Evolutionary conservation across 176 grass and related monocot species (phyloP), one percentile per base, ranked within the genome.

Genomic region (Triticum monococcum): DNA sequence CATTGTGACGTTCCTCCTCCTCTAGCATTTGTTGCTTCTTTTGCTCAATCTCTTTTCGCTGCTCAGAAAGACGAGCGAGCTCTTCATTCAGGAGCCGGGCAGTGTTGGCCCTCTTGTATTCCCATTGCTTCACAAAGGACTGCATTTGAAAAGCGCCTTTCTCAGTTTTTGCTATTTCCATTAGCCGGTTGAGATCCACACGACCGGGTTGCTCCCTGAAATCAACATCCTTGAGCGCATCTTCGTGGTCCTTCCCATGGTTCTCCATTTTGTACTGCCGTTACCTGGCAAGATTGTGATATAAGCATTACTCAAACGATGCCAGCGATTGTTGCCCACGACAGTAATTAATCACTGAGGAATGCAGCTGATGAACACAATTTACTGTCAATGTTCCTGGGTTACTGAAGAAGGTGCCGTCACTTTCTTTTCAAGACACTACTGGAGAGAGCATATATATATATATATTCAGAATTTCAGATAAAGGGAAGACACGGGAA

Each of bases 41-140:
- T 30, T 94, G 83, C 57, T 95, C 95, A 72, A 93, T 75, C 67
- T 98, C 93, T 79, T 92, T 87, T 46, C 91, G 89, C 66, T 93
- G 82, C 80, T 93, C 87, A 45, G 79, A 70, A 22, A 95, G 86
- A 71, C 63, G 33, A 74, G 86, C 77, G 13, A 95, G 41, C 85
- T 98, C 80, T 83, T 98, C 95, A 22, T 71, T 83, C 5, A 98
- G 91, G 90, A 98, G 93, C 31, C 80, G 78, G 84, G 65, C 67
- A 78, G 77, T 64, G 85, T 87, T 83, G 17, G 85, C 91, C 32
- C 84, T 71, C 52, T 86, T 92, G 71, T 92, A 92, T 61, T 93
- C 86, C 57, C 70, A 95, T 40, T 95, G 95, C 74, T 98, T 95
- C 68, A 93, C 68, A 9, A 93, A 88, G 84, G 84, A 83, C 10